phyloP scores from a whole-genome alignment of 345 rosid species.

The Hirschfeldia incana region DNA sequence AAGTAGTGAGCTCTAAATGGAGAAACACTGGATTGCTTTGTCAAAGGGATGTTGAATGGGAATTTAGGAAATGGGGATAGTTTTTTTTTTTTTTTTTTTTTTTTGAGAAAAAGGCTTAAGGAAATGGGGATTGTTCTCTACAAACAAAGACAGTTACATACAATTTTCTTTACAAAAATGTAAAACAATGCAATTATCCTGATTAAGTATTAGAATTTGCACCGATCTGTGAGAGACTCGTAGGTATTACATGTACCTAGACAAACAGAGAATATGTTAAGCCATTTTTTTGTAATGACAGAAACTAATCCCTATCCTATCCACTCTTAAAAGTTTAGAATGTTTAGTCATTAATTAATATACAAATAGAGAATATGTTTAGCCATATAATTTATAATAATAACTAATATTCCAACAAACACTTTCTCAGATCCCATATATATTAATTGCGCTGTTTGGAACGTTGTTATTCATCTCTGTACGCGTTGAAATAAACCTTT shows the following conservation, averaged over 20 bases:
- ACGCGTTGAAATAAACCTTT: conserved; percentile 27
- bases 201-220: not conserved
- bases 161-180: not conserved
- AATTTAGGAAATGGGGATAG: too few species aligned
- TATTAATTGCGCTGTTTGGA: conserved; percentile 10
- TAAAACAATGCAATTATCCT: not conserved
- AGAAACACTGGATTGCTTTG: too few species aligned
- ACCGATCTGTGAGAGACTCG: not conserved
- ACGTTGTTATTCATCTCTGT: conserved; percentile 10
- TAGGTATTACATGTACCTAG: not conserved
- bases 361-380: too few species aligned
- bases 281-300: not conserved
- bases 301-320: not conserved
- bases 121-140: too few species aligned
- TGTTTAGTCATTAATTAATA: not conserved
- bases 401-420: not conserved
- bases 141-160: too few species aligned
- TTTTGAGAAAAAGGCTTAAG: too few species aligned
- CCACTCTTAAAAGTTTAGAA: not conserved
- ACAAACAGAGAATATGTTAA: not conserved
- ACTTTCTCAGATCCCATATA: not conserved
- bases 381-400: not conserved
- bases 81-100: too few species aligned
- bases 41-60: too few species aligned
- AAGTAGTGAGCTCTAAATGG: too few species aligned